A percentile compares a stretch with the other conserved stretches of the same genome.
Conservation (phyloP, 2,329 filamentous ascomycete species). For the Paecilomyces variotii region DNA sequence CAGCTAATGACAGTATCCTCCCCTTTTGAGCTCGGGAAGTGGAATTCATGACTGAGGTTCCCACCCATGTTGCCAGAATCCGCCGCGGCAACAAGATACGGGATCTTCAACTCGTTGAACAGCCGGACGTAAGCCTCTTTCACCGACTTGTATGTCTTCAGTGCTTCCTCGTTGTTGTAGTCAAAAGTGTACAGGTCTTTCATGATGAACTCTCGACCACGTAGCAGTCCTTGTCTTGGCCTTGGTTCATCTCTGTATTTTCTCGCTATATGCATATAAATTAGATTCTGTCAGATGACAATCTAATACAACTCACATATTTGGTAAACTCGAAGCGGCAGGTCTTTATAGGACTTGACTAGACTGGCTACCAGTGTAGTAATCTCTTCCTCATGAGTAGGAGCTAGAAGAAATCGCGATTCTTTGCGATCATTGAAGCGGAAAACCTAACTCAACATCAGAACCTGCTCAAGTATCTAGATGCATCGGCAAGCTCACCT, state of each 20-base stretch:
- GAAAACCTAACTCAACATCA: conserved; percentile 55
- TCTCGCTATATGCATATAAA: conserved; percentile 47
- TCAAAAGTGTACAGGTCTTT: conserved; percentile 99
- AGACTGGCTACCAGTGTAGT: conserved; percentile 67
- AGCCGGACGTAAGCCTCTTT: conserved; percentile 65
- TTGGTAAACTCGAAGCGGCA: conserved; percentile 84
- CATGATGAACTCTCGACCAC: conserved; percentile 90
- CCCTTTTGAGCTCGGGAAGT: conserved; percentile 68
- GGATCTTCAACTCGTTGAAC: conserved; percentile 75
- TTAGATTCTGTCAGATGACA: conserved; percentile 1
- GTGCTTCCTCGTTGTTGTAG: conserved; percentile 54
- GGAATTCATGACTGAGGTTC: conserved; percentile 88
- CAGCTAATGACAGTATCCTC: conserved; percentile 83
- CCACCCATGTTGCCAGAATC: conserved; percentile 97
- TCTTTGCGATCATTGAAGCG: conserved; percentile 72
- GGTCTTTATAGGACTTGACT: conserved; percentile 72
- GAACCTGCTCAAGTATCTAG: conserved; percentile 11
- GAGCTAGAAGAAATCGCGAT: conserved; percentile 66
- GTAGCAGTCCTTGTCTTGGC: conserved; percentile 77
- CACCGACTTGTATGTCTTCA: conserved; percentile 72
- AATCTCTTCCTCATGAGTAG: conserved; percentile 96
- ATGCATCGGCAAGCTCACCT: conserved; percentile 44
- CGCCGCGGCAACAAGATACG: conserved; percentile 76
- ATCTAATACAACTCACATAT: conserved; percentile 51
- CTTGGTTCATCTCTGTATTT: conserved; percentile 93